Percentiles rank a stretch among this genome's conserved stretches.
Evolutionary conservation across 331 rosid species (phyloP).

Genomic region (Telfairia occidentalis): DNA sequence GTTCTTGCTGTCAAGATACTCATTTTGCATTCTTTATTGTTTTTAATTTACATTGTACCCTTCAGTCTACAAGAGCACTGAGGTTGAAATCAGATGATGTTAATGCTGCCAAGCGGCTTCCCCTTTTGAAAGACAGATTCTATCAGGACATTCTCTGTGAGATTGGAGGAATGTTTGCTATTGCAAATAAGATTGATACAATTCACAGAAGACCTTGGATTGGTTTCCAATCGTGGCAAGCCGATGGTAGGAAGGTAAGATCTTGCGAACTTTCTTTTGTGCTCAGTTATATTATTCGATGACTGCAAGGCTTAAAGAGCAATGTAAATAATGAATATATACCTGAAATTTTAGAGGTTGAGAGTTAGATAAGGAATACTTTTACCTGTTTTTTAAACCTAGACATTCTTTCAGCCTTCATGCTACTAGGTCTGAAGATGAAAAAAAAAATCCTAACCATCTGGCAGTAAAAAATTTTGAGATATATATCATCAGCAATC

Average conservation of each 20-base stretch:
- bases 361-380: background rate
- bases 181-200: slow-evolving; percentile 72
- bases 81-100: slow-evolving; percentile 87
- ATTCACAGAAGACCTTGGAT: slow-evolving; percentile 91
- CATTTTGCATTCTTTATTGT: background rate
- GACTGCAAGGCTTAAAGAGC: background rate
- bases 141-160: slow-evolving; percentile 74
- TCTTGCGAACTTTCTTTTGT: background rate
- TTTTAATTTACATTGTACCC: slow-evolving; percentile 14
- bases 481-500: background rate
- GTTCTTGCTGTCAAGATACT: background rate
- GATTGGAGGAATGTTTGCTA: slow-evolving; percentile 88
- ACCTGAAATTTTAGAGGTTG: background rate
- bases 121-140: slow-evolving; percentile 54
- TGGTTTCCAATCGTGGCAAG: slow-evolving; percentile 98
- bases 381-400: background rate
- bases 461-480: background rate
- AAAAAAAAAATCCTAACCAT: background rate
- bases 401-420: background rate
- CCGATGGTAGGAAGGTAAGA: slow-evolving; percentile 90
- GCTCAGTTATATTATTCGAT: background rate
- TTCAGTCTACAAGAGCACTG: slow-evolving; percentile 62
- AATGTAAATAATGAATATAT: background rate
- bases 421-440: background rate
- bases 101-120: slow-evolving; percentile 62